Evolutionary conservation across 441 rosid species (phyloP).

Genomic region (Erodium texanum): DNA sequence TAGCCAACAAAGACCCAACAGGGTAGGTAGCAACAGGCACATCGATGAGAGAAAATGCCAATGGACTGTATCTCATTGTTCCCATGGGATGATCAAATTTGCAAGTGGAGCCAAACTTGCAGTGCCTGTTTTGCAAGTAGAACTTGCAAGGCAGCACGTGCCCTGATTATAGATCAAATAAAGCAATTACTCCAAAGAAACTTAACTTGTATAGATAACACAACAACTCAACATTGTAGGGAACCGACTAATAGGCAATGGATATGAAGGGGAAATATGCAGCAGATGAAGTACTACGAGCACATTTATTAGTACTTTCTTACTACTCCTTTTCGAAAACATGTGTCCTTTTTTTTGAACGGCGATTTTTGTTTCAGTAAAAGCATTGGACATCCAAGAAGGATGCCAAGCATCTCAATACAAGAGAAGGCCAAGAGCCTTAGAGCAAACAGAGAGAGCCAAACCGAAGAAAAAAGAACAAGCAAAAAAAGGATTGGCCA

Average conservation of each 20-base stretch:
- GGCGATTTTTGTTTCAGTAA: no score
- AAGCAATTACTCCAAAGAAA: background rate
- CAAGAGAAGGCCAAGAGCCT: no score
- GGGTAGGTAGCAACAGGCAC: conserved; percentile 1
- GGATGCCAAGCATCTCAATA: no score
- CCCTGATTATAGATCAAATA: background rate
- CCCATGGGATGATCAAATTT: conserved; percentile 8
- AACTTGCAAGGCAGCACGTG: background rate
- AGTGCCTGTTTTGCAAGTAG: conserved; percentile 7
- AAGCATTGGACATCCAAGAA: no score
- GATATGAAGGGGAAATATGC: background rate
- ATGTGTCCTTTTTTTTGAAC: no score
- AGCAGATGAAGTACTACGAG: background rate
- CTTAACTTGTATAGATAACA: background rate
- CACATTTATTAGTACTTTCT: background rate
- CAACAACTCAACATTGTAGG: background rate
- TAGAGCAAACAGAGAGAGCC: no score
- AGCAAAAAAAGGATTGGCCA: no score
- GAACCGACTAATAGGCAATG: background rate
- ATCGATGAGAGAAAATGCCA: background rate
- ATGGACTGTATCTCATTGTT: conserved; percentile 5
- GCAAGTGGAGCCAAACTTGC: conserved; percentile 5
- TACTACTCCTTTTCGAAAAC: no score
- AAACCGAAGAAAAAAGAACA: no score
- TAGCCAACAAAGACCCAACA: conserved; percentile 1